These are phyloP conservation scores for Halenospora varia DNA, from an alignment of 495 filamentous ascomycete genomes.

Conservation along the genomic window DNA sequence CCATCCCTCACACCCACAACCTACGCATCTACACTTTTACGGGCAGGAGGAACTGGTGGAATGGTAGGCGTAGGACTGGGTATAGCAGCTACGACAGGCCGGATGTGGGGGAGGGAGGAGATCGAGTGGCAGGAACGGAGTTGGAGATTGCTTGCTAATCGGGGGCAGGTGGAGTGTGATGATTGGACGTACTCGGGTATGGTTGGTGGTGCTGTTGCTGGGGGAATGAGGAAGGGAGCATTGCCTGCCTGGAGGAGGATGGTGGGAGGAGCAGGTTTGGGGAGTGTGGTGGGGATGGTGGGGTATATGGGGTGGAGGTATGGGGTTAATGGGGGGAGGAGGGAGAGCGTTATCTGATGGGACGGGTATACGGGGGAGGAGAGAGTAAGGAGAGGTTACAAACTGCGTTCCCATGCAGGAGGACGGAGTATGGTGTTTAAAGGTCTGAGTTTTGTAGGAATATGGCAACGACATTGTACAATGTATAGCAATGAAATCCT, in stretches of 20 bases:
- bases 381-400: not conserved
- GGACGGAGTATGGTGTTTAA: not conserved
- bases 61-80: conserved; percentile 27
- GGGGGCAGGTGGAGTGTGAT: conserved; percentile 49
- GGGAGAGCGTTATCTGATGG: conserved; percentile 6
- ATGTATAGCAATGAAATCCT: too few species aligned
- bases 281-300: conserved; percentile 33
- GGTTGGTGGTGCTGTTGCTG: conserved; percentile 29
- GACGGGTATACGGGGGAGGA: not conserved
- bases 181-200: conserved; percentile 39
- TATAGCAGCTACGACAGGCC: conserved; percentile 30
- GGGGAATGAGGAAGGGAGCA: conserved; percentile 19
- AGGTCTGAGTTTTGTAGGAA: not conserved
- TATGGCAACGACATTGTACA: not conserved
- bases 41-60: conserved; percentile 32
- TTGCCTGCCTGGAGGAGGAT: conserved; percentile 29
- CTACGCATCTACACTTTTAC: conserved; percentile 27
- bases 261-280: conserved; percentile 36
- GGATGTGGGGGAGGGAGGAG: conserved; percentile 51
- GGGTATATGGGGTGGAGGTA: conserved; percentile 37
- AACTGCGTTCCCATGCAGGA: not conserved
- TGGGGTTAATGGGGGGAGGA: conserved; percentile 30
- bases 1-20: not conserved
- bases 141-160: conserved; percentile 54
- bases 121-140: conserved; percentile 61